Conservation (phyloP, 2,329 filamentous ascomycete species). For the Albifimbria verrucaria region DNA sequence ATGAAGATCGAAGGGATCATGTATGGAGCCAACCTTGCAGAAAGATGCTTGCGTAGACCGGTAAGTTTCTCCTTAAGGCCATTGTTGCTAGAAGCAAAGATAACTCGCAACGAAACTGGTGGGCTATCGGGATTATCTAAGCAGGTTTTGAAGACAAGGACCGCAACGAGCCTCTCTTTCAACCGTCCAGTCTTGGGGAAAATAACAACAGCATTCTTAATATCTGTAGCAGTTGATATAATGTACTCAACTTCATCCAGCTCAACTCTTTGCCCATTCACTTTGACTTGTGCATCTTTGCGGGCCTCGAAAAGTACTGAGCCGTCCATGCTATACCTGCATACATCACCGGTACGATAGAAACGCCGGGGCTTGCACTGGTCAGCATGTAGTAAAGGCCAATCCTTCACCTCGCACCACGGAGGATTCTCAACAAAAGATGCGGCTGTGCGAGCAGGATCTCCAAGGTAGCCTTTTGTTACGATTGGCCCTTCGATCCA, state of each 20-base stretch:
- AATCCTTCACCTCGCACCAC: conserved; percentile 36
- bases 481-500: conserved; percentile 38
- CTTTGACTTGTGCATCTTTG: conserved; percentile 18
- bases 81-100: conserved; percentile 2
- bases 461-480: conserved; percentile 45
- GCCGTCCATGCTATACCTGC: conserved; percentile 10
- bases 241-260: conserved; percentile 16
- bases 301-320: conserved; percentile 11
- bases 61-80: not conserved
- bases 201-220: not conserved
- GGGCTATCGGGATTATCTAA: not conserved
- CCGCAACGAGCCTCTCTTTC: conserved; percentile 15
- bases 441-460: conserved; percentile 38
- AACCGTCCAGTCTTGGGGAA: conserved; percentile 7
- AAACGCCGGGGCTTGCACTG: conserved; percentile 10
- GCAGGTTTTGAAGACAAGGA: conserved; percentile 8
- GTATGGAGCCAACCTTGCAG: not conserved
- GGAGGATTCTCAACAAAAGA: conserved; percentile 39
- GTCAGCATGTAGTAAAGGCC: not conserved
- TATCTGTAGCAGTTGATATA: too few species aligned
- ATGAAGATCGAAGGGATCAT: conserved; percentile 5
- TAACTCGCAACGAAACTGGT: conserved; percentile 1
- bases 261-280: conserved; percentile 18
- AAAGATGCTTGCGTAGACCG: not conserved
- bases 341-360: conserved; percentile 16